These are phyloP conservation scores for Castanea crenata DNA, from an alignment of 306 rosid genomes.

Conservation along the genomic window DNA sequence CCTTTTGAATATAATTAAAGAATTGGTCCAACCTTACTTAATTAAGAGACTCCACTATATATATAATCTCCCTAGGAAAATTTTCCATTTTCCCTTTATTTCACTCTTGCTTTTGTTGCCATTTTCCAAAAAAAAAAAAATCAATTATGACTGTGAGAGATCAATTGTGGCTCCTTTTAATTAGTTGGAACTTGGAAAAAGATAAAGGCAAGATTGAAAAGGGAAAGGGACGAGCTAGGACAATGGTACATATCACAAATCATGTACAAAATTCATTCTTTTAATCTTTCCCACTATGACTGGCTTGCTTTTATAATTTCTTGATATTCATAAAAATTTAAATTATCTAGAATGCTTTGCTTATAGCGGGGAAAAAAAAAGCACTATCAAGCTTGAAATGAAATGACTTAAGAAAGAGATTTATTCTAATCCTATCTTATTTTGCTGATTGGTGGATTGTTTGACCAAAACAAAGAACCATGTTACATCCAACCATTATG, in stretches of 20 bases:
- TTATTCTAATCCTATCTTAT: not conserved
- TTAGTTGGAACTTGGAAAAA: too few relatives aligned
- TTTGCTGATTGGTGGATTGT: not conserved
- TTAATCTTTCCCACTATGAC: too few relatives aligned
- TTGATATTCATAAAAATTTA: too few relatives aligned
- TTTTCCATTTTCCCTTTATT: not conserved
- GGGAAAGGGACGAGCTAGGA: not conserved
- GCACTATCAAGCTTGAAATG: not conserved
- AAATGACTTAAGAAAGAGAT: not conserved
- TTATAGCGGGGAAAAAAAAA: too few relatives aligned
- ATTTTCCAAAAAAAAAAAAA: not conserved
- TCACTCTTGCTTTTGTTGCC: not conserved
- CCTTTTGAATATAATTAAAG: too few relatives aligned
- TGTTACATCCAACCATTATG: not conserved
- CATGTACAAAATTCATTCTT: too few relatives aligned
- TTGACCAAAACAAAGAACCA: not conserved
- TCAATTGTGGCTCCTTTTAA: too few relatives aligned
- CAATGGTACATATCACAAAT: not conserved
- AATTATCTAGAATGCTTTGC: too few relatives aligned
- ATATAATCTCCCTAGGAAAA: too few relatives aligned
- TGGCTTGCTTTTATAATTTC: not conserved
- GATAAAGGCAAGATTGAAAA: not conserved
- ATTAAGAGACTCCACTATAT: too few relatives aligned
- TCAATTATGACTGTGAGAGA: not conserved
- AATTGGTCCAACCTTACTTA: too few relatives aligned